Base-by-base conservation (phyloP, 768 basidiomycete genomes). In the Sarcodon aspratus region DNA sequence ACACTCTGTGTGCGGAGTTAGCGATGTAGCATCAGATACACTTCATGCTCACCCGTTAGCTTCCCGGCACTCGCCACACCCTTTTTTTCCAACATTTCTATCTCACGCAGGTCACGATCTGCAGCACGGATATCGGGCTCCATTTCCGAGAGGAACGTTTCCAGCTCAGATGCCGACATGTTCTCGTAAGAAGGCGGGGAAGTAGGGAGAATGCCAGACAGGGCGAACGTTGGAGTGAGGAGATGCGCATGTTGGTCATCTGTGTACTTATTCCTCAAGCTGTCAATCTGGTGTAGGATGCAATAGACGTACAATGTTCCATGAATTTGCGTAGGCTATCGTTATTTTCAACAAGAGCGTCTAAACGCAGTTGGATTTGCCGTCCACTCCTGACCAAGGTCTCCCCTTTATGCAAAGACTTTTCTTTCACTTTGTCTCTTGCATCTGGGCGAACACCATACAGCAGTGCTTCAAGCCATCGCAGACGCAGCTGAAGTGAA, bases 91-190 rank as follows among this genome's bases (percentile, higher is more conserved):
- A 90, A 63, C 11, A 69, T 62, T 50, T 81, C 80, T 33, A 92
- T 85, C 59, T 90, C 88, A 35, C 74, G 75, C 73, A 90, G 76
- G 55, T 89, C 86, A 7, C 83, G 76, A 55, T 91, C 89, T 9
- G 86, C 88, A 33, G 79, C 76, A 32, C 88, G 85, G 46, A 91
- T 79, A 46, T 92, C 89, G 4, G 79, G 75, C 54, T 90, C 89
- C 80, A 91, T 85, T 57, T 92, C 88, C 0, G 72, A 63, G 9
- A 90, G 63, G 48, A 85, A 71, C 0, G 81, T 80, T 36, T 85
- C 82, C 7, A 90, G 66, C 55, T 85, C 85, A 49, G 75, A 74
- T 0, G 76, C 58, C 0, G 81, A 71, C 79, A 90, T 80, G 35
- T 72, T 72, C 47, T 76, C 76, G 50, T 82, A 84, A 21, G 78